Evolutionary conservation across 2,329 filamentous ascomycete genomes (phyloP), one percentile per base, ranked within the genome.

Genomic region (Fusarium citri): DNA sequence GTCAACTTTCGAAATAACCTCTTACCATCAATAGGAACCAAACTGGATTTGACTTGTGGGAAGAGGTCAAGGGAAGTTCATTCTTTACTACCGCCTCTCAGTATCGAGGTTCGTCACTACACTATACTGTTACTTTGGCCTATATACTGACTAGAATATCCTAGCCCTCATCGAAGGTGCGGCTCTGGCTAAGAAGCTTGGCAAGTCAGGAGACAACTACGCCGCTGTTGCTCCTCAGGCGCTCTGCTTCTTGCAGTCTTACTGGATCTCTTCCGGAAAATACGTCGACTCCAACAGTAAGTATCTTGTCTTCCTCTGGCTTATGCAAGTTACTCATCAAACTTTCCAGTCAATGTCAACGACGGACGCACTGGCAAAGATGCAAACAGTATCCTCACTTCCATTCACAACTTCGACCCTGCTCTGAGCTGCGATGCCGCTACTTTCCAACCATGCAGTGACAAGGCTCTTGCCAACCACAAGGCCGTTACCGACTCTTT

Each of bases 361-460:
- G 84, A 87, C 46, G 86, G 86, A 25, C 87, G 93, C 26, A 86
- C 85, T 30, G 92, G 90, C 30, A 91, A 90, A 66, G 93, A 95
- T 73, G 87, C 87, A 55, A 94, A 94, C 79, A 89, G 89, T 2
- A 81, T 95, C 37, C 82, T 93, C 3, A 85, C 82, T 5, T 87
- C 88, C 6, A 92, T 92, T 69, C 88, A 90, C 76, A 87, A 85
- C 23, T 94, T 94, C 66, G 92, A 95, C 73, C 87, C 90, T 2
- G 79, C 82, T 9, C 86, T 87, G 1, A 84, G 83, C 30, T 94
- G 92, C 72, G 89, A 93, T 73, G 86, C 88, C 49, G 82, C 83
- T 6, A 94, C 92, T 6, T 94, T 94, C 83, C 92, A 94, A 79
- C 92, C 93, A 12, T 94, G 92, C 81, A 92, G 89, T 28, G 83